Evolutionary conservation across 345 rosid species (phyloP).

Genomic region (Geranium brycei): DNA sequence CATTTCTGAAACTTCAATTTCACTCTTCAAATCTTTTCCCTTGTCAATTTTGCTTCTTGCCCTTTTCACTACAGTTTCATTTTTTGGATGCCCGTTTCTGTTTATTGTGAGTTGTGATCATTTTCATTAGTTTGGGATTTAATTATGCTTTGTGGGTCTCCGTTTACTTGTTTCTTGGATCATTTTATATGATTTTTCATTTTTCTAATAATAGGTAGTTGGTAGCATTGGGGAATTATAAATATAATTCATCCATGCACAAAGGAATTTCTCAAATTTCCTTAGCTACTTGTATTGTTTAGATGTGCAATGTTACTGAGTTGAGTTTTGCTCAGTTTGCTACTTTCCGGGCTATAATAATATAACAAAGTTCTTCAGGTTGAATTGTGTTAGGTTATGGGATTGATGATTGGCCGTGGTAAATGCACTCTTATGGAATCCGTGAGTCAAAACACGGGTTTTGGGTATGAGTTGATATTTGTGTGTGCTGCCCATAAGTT

Average conservation of each 20-base stretch:
- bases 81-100: background rate
- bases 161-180: background rate
- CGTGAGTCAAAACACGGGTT: slow-evolving; percentile 45
- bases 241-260: background rate
- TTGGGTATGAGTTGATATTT: slow-evolving; percentile 35
- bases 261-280: background rate
- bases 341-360: background rate
- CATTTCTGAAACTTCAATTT: background rate
- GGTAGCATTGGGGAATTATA: background rate
- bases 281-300: background rate
- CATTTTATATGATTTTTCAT: background rate
- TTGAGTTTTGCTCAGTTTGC: background rate
- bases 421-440: slow-evolving; percentile 33
- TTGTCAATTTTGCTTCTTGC: background rate
- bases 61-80: background rate
- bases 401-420: slow-evolving; percentile 16
- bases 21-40: background rate
- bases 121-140: background rate
- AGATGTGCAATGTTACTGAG: background rate
- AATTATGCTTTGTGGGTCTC: background rate
- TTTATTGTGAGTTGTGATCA: background rate
- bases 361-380: slow-evolving; percentile 1
- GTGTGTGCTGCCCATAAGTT: slow-evolving; percentile 19
- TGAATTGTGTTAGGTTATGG: background rate
- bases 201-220: background rate